A percentile compares a stretch with the other conserved stretches of the same genome.
phyloP scores from a whole-genome alignment of 805 yeast genomes.

The Ogataea minuta region DNA sequence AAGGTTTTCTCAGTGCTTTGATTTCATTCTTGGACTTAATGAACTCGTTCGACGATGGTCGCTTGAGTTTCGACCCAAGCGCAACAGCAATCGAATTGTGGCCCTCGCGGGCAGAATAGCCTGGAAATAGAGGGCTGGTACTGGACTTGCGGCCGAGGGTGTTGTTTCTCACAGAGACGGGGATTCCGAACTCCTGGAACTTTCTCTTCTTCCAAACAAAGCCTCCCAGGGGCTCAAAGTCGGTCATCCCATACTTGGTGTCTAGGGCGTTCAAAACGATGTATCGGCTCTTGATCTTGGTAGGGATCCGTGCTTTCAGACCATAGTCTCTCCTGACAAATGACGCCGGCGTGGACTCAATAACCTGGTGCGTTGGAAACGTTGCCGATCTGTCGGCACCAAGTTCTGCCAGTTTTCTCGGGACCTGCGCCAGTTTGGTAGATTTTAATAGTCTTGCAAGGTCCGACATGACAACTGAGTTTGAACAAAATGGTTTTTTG shows the following conservation, averaged over 20 bases:
- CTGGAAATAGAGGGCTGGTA: constrained; percentile 42
- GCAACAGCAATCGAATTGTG: constrained; percentile 27
- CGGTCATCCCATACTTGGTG: constrained; percentile 63
- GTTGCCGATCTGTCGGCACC: constrained; percentile 26
- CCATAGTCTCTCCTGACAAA: constrained; percentile 73
- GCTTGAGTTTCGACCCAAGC: constrained; percentile 25
- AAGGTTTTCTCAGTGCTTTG: constrained; percentile 48
- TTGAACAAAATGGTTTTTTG: constrained; percentile 18
- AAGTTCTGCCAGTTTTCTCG: constrained; percentile 29
- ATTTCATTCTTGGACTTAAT: constrained; percentile 38
- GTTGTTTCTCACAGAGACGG: constrained; percentile 33
- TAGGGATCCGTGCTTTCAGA: constrained; percentile 67
- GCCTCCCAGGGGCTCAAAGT: constrained; percentile 63
- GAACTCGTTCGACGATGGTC: constrained; percentile 23
- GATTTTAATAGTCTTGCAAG: constrained; percentile 28
- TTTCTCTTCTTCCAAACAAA: constrained; percentile 58
- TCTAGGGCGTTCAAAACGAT: constrained; percentile 67
- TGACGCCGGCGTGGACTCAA: constrained; percentile 65
- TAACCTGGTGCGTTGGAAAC: constrained; percentile 69
- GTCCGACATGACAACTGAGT: constrained; percentile 26
- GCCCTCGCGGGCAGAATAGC: constrained; percentile 22
- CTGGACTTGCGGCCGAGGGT: constrained; percentile 7
- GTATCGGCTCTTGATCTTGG: constrained; percentile 54
- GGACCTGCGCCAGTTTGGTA: constrained; percentile 36
- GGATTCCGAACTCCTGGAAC: constrained; percentile 66